These are phyloP conservation scores for Kazachstania kunashirensis DNA, from an alignment of 805 yeast genomes.

Conservation along the genomic window DNA sequence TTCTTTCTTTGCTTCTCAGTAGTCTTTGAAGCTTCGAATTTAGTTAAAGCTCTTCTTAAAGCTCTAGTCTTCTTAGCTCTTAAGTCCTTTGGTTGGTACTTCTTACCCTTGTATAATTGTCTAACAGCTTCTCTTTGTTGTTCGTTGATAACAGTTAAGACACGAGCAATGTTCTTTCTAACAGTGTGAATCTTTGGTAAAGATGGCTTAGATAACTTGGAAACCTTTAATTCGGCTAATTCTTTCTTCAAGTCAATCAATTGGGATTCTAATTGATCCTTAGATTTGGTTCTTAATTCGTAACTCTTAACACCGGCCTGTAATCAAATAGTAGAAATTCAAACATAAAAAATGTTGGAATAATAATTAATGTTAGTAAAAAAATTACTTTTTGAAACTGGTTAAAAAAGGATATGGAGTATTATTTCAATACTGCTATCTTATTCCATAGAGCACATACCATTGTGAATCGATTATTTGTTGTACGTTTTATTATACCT, in stretches of 20 bases:
- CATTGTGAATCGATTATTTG: slow-evolving; percentile 2
- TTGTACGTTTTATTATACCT: not conserved
- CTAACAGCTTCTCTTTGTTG: slow-evolving; percentile 94
- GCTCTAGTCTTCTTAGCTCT: slow-evolving; percentile 99
- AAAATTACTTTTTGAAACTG: not conserved
- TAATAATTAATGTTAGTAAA: not conserved
- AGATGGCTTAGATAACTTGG: slow-evolving; percentile 86
- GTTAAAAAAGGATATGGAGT: not conserved
- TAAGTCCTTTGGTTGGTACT: slow-evolving; percentile 96
- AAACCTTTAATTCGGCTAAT: slow-evolving; percentile 92
- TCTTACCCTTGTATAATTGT: slow-evolving; percentile 91
- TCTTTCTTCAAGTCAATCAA: slow-evolving; percentile 95
- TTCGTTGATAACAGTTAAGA: slow-evolving; percentile 93
- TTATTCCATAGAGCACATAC: too few relatives aligned
- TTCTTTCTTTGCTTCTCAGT: slow-evolving; percentile 91
- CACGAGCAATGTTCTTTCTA: slow-evolving; percentile 98
- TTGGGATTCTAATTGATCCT: slow-evolving; percentile 92
- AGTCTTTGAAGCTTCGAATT: slow-evolving; percentile 69
- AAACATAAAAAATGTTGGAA: slow-evolving; percentile 1
- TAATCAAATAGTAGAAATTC: too few relatives aligned
- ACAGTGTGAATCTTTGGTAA: slow-evolving; percentile 95
- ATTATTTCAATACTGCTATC: too few relatives aligned
- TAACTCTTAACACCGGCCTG: slow-evolving; percentile 89
- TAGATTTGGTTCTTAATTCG: slow-evolving; percentile 95
- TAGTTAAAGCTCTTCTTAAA: slow-evolving; percentile 93